These are phyloP conservation scores for Fusarium sp. DNA, from an alignment of 2,329 filamentous ascomycete genomes.

Conservation along the genomic window DNA sequence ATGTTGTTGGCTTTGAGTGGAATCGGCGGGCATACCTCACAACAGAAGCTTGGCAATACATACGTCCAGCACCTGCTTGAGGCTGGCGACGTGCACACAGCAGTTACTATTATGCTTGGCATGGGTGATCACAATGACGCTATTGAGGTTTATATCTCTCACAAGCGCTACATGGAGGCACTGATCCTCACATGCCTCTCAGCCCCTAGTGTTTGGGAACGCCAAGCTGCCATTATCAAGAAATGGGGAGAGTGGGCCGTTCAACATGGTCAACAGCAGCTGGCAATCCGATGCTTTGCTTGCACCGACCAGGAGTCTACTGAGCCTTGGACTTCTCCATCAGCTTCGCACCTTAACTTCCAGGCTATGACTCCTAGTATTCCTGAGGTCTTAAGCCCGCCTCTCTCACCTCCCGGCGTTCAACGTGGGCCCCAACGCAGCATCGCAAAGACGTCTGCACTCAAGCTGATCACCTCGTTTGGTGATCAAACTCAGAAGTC, in stretches of 20 bases:
- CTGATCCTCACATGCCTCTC: conserved; percentile 85
- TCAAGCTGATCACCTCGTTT: conserved; percentile 94
- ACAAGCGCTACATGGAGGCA: conserved; percentile 91
- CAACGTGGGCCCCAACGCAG: conserved; percentile 64
- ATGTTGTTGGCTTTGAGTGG: conserved; percentile 93
- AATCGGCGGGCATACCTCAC: conserved; percentile 78
- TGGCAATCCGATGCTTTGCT: conserved; percentile 95
- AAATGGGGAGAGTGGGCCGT: conserved; percentile 97
- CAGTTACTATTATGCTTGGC: conserved; percentile 90
- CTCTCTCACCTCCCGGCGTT: too few relatives aligned
- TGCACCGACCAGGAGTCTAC: conserved; percentile 54
- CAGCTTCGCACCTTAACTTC: too few relatives aligned
- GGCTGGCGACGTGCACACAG: conserved; percentile 88
- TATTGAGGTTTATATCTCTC: conserved; percentile 94
- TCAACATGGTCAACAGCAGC: conserved; percentile 84
- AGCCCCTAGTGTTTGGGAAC: conserved; percentile 88
- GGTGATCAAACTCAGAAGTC: conserved; percentile 70
- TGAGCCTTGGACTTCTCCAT: too few relatives aligned
- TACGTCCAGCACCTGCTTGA: conserved; percentile 92
- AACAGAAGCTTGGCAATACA: conserved; percentile 88
- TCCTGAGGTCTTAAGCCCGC: too few relatives aligned
- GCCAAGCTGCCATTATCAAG: conserved; percentile 85
- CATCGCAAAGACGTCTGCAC: conserved; percentile 80
- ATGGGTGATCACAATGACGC: conserved; percentile 93
- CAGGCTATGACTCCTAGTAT: too few relatives aligned